Evolutionary conservation across 345 rosid genomes (phyloP), one percentile per base, ranked within the genome.

Genomic region (Physaria fendleri): DNA sequence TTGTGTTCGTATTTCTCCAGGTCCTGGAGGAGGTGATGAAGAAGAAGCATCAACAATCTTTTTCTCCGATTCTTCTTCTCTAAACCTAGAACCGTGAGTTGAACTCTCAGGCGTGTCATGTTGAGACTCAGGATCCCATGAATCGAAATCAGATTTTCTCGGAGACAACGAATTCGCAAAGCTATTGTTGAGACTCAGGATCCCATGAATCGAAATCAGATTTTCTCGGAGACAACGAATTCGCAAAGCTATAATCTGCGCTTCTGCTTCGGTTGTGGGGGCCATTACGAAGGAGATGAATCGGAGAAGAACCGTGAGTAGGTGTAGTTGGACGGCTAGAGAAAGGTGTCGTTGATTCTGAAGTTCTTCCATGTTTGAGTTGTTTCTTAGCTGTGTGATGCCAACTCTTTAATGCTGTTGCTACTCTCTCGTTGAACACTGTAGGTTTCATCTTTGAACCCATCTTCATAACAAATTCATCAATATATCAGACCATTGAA

Each of bases 261-360:
- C 68, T 62, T 41, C 39, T 58, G 54, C 74, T 64, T 46, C 74
- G 70, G 47, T 64, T 55, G n/a, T 56, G 70, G 0, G 44, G 44
- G 61, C 12, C 1, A 2, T 62, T 69, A 0, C 76, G 84, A 22
- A 90, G 78, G 35, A 90, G 85, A 55, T 80, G 93, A 13, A 71
- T 49, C 1, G 95, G 95, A 4, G 92, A 85, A 55, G 43, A 18
- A 23, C 78, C 74, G 53, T 68, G 82, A 2, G 90, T 73, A 0
- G 93, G 97, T 29, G 95, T 81, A 1, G 69, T 16, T 4, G 90
- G 85, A 13, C 85, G 44, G 42, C 87, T 88, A 0, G 97, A 89
- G 41, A 79, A 60, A 9, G 82, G 86, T 0, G 86, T 74, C 1
- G 57, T 65, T 0, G 87, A 79, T 52, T 62, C 64, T 13, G 82